Evolutionary conservation across 257 asterid species (phyloP).

Genomic region (Solanum sitiens): DNA sequence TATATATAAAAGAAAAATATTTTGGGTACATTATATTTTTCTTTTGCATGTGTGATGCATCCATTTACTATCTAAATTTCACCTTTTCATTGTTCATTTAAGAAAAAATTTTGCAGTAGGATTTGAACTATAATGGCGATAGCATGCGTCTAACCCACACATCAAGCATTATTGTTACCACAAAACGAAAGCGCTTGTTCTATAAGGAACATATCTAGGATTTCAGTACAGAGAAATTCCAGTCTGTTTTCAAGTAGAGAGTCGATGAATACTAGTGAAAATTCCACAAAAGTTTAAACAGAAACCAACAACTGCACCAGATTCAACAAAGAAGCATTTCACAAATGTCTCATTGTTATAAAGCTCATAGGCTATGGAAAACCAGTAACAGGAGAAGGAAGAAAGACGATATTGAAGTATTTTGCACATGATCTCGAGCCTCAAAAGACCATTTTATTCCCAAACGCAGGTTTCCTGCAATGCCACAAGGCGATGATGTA

Average conservation of each 20-base stretch:
- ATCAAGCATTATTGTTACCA: not conserved
- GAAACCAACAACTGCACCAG: not conserved
- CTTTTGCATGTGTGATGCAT: not conserved
- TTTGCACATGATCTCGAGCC: not conserved
- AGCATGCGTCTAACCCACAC: not conserved
- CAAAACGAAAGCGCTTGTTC: not conserved
- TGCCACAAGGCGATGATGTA: not conserved
- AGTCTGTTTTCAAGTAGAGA: not conserved
- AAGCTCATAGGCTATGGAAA: not conserved
- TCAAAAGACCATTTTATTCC: not conserved
- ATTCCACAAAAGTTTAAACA: not conserved
- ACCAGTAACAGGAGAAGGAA: not conserved
- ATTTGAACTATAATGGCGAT: not conserved
- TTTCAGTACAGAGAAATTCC: not conserved
- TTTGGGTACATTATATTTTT: too few relatives aligned
- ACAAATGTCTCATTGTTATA: not conserved
- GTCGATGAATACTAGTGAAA: not conserved
- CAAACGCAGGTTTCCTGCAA: not conserved
- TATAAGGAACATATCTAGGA: not conserved
- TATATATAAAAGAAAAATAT: too few relatives aligned
- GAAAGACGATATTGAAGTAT: not conserved
- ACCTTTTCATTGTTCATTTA: not conserved
- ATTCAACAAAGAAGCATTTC: not conserved
- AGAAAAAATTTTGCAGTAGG: not conserved
- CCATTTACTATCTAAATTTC: not conserved